Evolutionary conservation across 345 rosid genomes (phyloP), one percentile per base, ranked within the genome.

Genomic region (Eucalyptus erythrocorys): DNA sequence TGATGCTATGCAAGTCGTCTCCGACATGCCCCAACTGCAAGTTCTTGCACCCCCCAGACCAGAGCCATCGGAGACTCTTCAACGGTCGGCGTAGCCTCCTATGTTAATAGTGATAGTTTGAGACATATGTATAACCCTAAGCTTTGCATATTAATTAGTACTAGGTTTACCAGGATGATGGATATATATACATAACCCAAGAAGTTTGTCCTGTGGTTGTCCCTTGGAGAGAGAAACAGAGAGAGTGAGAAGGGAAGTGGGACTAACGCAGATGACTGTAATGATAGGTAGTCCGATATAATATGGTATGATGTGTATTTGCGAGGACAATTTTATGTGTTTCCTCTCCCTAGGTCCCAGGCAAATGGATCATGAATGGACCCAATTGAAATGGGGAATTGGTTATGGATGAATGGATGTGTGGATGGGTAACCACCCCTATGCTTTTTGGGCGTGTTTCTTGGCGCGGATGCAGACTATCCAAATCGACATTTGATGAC

Each of bases 11-110:
- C 92, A 93, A 92, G 91, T 93, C 98, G 48, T 92, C 95, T 71
- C 99, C 96, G 49, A 91, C 94, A 5, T 97, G 99, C 88, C 99
- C 99, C 45, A 97, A 95, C 91, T 97, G 99, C 96, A 97, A 97
- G 89, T 97, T 96, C 94, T 89, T 96, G 93, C 98, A 97, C 92
- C 94, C 97, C 76, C 92, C 90, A 15, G 94, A 93, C 82, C 97
- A 94, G 59, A 90, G 86, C 90, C 82, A 92, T 82, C 91, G 94
- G 24, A 90, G 91, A 42, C 89, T 92, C 48, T 93, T 94, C 92
- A 92, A 92, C 92, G 92, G 89, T 85, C 87, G 94, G 88, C 94
- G 95, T 90, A 91, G 93, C 86, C 94, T 96, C 84, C 87, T 95
- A 84, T 95, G 95, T 91, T 95, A 94, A 50, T 76, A 21, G 84